Percentiles rank a stretch among this genome's conserved stretches.
These are phyloP conservation scores for Suillus variegatus DNA, from an alignment of 768 basidiomycete species.

Conservation along the genomic window DNA sequence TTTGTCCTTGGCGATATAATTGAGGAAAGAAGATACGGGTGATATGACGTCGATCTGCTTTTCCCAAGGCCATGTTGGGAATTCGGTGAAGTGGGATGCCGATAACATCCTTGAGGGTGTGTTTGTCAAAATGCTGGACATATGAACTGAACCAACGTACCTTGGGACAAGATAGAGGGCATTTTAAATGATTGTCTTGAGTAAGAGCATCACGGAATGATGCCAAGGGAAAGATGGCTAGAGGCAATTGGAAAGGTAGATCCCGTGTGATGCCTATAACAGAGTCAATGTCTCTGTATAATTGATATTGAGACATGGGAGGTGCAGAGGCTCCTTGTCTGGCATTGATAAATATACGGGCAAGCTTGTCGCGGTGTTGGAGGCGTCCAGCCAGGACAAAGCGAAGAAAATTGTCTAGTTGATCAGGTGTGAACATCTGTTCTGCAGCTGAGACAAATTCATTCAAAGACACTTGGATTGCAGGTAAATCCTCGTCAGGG, in stretches of 20 bases:
- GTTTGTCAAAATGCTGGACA: not conserved
- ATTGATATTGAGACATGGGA: not conserved
- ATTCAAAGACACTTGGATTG: not conserved
- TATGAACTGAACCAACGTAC: not conserved
- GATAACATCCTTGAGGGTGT: not conserved
- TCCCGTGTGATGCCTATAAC: not conserved
- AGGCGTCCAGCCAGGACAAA: not conserved
- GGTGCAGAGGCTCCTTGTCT: not conserved
- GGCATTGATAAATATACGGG: not conserved
- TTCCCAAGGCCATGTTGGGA: conserved; percentile 12
- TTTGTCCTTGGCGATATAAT: not conserved
- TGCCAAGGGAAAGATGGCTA: not conserved
- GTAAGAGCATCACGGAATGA: not conserved
- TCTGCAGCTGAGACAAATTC: not conserved
- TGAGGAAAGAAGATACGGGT: conserved; percentile 10
- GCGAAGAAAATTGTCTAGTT: not conserved
- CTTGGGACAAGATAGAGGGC: not conserved
- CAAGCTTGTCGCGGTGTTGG: not conserved
- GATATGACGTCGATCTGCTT: not conserved
- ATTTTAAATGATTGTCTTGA: not conserved
- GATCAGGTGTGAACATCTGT: not conserved
- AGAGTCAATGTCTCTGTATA: not conserved
- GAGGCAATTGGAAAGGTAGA: not conserved
- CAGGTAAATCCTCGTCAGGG: not conserved
- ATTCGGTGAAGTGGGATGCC: conserved; percentile 7